Percentiles rank a stretch among this genome's conserved stretches.
phyloP scores from a whole-genome alignment of 306 rosid genomes.

The Lathyrus tuberosus region DNA sequence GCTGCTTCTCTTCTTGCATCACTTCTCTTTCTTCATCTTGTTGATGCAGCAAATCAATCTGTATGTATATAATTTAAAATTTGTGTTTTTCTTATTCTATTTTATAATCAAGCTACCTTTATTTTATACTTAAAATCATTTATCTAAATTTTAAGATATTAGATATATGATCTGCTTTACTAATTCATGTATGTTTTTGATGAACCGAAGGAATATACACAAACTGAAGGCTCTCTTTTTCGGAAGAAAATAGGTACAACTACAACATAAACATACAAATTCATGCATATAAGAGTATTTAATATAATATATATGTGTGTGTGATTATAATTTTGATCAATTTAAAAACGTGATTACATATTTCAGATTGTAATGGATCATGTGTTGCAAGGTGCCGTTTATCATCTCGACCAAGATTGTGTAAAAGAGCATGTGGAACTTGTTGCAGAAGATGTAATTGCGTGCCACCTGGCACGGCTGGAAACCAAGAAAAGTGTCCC shows the following conservation, averaged over 20 bases:
- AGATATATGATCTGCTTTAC: too few species aligned
- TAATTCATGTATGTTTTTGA: neutral
- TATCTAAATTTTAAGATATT: too few species aligned
- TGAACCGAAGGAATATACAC: constrained; percentile 33
- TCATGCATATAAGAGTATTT: too few species aligned
- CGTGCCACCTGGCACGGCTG: constrained; percentile 74
- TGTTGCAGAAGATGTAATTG: constrained; percentile 72
- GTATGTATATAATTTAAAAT: constrained; percentile 19
- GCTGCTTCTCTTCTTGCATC: constrained; percentile 50
- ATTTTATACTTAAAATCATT: too few species aligned
- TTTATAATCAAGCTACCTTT: too few species aligned
- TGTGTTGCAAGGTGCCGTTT: constrained; percentile 60
- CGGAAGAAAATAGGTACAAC: constrained; percentile 38
- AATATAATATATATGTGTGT: neutral
- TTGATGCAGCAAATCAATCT: constrained; percentile 38
- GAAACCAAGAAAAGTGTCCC: constrained; percentile 65
- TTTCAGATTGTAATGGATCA: constrained; percentile 56
- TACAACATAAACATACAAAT: neutral
- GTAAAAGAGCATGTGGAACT: constrained; percentile 70
- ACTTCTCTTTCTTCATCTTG: constrained; percentile 46
- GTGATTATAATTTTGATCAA: neutral
- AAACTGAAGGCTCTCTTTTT: constrained; percentile 40
- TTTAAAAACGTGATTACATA: neutral
- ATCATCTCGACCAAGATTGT: constrained; percentile 57
- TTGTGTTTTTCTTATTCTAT: neutral